These are phyloP conservation scores for Penicillium coprophilum DNA, from an alignment of 495 filamentous ascomycete genomes.

Conservation along the genomic window DNA sequence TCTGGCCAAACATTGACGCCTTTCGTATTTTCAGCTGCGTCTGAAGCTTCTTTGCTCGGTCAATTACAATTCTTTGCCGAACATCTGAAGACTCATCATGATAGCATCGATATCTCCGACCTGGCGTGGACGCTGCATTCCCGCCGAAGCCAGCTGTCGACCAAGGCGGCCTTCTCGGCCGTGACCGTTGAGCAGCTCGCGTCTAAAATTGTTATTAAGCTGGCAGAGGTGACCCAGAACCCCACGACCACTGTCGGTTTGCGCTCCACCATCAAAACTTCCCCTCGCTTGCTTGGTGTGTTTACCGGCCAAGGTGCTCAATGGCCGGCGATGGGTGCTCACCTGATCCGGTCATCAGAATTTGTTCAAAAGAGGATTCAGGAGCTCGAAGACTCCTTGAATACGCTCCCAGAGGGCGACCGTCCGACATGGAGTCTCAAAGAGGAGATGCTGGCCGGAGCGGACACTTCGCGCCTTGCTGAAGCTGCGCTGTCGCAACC, in stretches of 20 bases:
- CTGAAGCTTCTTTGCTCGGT: constrained; percentile 2
- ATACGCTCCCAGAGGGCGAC: neutral
- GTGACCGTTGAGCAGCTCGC: neutral
- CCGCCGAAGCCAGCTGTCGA: neutral
- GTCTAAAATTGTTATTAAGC: neutral
- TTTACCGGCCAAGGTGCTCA: constrained; percentile 6
- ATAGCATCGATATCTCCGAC: neutral
- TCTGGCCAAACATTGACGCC: neutral
- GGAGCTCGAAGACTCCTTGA: neutral
- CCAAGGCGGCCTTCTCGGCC: neutral
- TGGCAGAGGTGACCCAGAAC: neutral
- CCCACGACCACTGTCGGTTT: neutral
- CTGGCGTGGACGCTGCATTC: neutral
- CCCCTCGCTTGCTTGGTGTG: neutral
- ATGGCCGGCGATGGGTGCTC: neutral
- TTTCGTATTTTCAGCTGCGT: constrained; percentile 23
- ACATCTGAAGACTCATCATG: neutral
- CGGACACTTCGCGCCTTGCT: neutral
- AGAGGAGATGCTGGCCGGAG: neutral
- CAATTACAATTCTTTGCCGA: neutral
- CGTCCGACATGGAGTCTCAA: neutral
- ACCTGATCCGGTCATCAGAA: neutral
- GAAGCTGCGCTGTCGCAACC: constrained; percentile 41
- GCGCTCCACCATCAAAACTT: neutral
- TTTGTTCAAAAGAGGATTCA: neutral